Percentiles rank a stretch among this genome's conserved stretches.
Evolutionary conservation across 164 flowering plant species (phyloP).

Genomic region (Platanus orientalis): DNA sequence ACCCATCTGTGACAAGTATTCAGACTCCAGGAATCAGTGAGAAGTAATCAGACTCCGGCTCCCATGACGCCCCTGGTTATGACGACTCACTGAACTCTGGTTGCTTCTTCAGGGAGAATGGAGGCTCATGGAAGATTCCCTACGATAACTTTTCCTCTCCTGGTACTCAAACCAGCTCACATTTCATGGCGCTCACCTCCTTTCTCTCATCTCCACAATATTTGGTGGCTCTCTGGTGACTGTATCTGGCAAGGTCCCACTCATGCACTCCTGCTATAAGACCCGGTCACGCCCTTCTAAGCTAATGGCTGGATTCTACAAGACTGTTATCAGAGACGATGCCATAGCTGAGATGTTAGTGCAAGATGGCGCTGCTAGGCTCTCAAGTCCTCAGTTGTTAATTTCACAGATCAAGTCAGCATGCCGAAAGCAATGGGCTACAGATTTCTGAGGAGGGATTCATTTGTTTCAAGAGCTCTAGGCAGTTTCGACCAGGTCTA

Average conservation of each 20-base stretch:
- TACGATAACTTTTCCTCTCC: constrained; percentile 90
- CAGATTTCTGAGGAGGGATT: constrained; percentile 63
- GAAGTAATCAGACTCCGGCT: constrained; percentile 90
- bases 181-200: constrained; percentile 62
- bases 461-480: constrained; percentile 21
- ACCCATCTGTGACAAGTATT: constrained; percentile 16
- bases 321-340: constrained; percentile 54
- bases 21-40: constrained; percentile 66
- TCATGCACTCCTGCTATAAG: constrained; percentile 56
- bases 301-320: constrained; percentile 76
- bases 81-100: constrained; percentile 41
- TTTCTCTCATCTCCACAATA: constrained; percentile 52
- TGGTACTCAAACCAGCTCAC: constrained; percentile 82
- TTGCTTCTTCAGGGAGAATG: constrained; percentile 57
- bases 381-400: constrained; percentile 59
- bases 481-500: constrained; percentile 47
- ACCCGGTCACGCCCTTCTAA: constrained; percentile 73
- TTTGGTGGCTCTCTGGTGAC: constrained; percentile 33
- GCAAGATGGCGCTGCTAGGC: constrained; percentile 66
- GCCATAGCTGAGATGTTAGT: constrained; percentile 57
- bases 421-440: constrained; percentile 53
- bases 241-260: constrained; percentile 64
- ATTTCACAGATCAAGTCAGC: constrained; percentile 46
- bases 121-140: constrained; percentile 90
- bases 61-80: constrained; percentile 80